phyloP scores from a whole-genome alignment of 2,329 filamentous ascomycete genomes.

The Cladosporium sphaerospermum region DNA sequence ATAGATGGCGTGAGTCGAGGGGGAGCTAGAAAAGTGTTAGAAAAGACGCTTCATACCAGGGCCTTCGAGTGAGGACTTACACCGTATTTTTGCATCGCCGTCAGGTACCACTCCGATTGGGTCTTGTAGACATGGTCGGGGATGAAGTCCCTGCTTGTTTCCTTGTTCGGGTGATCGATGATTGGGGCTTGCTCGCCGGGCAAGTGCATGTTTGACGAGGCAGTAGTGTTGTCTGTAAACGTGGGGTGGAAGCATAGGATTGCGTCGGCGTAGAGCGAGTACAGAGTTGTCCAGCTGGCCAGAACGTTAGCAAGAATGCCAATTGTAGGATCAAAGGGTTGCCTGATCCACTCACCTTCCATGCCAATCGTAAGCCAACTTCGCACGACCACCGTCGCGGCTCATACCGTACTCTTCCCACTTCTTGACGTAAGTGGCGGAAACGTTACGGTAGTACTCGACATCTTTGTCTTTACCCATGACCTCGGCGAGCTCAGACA shows the following conservation, averaged over 20 bases:
- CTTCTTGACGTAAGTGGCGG: constrained; percentile 60
- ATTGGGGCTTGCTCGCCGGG: constrained; percentile 5
- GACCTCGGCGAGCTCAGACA: constrained; percentile 62
- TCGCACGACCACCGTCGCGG: constrained; percentile 62
- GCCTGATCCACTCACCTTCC: constrained; percentile 33
- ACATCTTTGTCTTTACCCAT: constrained; percentile 53
- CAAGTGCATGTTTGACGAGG: not conserved
- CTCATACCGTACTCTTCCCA: constrained; percentile 70
- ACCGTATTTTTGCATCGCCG: constrained; percentile 74
- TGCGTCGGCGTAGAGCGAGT: constrained; percentile 77
- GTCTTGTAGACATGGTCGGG: constrained; percentile 69
- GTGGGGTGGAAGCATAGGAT: constrained; percentile 70
- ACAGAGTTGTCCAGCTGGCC: constrained; percentile 70
- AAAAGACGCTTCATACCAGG: not conserved
- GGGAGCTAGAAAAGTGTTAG: constrained; percentile 45
- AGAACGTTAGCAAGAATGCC: too few species aligned
- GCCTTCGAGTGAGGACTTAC: not conserved
- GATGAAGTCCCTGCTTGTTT: constrained; percentile 48
- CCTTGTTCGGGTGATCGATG: constrained; percentile 6
- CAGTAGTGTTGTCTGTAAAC: constrained; percentile 17
- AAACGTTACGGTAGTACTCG: constrained; percentile 54
- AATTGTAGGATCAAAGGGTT: too few species aligned
- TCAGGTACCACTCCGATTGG: constrained; percentile 74
- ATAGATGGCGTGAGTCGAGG: constrained; percentile 73
- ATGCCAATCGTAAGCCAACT: constrained; percentile 72